These are phyloP conservation scores for Proliferodiscus dingleyae DNA, from an alignment of 2,329 filamentous ascomycete genomes.

Conservation along the genomic window DNA sequence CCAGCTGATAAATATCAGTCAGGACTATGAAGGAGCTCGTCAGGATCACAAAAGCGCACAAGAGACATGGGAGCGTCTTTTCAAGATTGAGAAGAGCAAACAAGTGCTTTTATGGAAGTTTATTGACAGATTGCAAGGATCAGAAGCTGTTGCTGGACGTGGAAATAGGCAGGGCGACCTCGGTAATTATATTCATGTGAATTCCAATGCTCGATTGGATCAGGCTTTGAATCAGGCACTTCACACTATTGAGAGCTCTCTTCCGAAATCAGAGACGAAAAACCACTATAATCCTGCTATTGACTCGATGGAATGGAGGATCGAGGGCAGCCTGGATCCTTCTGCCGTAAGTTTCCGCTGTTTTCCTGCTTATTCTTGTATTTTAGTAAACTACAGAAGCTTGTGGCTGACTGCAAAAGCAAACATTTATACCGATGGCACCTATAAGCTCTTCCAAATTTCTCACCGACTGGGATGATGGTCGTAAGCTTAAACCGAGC, in stretches of 20 bases:
- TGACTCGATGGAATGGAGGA: background rate
- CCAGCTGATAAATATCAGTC: background rate
- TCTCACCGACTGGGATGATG: background rate
- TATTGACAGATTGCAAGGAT: slow-evolving; percentile 6
- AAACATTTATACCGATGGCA: background rate
- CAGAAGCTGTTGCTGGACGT: background rate
- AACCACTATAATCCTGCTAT: background rate
- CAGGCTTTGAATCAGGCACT: background rate
- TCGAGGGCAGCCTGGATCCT: background rate
- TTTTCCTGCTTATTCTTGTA: background rate
- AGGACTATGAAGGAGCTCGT: background rate
- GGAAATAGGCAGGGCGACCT: background rate
- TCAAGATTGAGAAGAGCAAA: slow-evolving; percentile 5
- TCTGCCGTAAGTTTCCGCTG: background rate
- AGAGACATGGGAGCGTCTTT: slow-evolving; percentile 3
- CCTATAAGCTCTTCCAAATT: background rate
- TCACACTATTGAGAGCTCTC: background rate
- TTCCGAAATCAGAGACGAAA: background rate
- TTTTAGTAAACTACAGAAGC: background rate
- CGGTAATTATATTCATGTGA: background rate
- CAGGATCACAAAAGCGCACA: slow-evolving; percentile 4
- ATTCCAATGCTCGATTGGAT: too few relatives aligned
- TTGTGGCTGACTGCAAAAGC: background rate
- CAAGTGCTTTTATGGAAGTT: slow-evolving; percentile 14
- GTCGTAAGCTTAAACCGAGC: background rate